These are phyloP conservation scores for Histomonas meleagridis DNA, from an alignment of 208 protist genomes.

Conservation along the genomic window DNA sequence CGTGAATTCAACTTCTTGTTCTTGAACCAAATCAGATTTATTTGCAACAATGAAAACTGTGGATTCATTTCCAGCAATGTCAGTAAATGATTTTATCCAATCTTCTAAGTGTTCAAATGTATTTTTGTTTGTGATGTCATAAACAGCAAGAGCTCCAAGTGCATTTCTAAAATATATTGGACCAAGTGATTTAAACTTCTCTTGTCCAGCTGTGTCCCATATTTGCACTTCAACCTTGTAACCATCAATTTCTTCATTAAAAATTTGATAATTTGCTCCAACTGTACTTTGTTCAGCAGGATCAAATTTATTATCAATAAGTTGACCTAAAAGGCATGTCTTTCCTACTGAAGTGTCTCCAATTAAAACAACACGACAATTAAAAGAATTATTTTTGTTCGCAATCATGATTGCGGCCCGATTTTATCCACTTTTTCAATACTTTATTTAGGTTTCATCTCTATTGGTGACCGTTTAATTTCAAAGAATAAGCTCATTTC, in stretches of 20 bases:
- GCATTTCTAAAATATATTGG: constrained; percentile 22
- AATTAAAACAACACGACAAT: not conserved
- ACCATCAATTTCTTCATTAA: not conserved
- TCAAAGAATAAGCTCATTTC: too few relatives aligned
- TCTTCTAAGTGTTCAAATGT: not conserved
- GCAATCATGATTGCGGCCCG: too few relatives aligned
- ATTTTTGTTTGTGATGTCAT: not conserved
- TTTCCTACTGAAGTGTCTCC: not conserved
- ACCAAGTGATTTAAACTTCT: constrained; percentile 10
- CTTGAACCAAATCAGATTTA: not conserved
- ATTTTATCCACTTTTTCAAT: too few relatives aligned
- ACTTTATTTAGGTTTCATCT: too few relatives aligned
- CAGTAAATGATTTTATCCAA: not conserved
- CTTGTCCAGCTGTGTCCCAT: constrained; percentile 2
- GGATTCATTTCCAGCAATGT: not conserved
- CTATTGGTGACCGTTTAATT: too few relatives aligned
- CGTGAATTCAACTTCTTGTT: not conserved
- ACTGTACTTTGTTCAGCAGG: not conserved
- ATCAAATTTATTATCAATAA: not conserved
- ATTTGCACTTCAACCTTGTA: not conserved
- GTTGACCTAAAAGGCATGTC: not conserved
- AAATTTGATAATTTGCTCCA: constrained; percentile 10
- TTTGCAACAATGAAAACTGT: not conserved
- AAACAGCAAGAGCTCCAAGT: not conserved
- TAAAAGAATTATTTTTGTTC: too few relatives aligned